phyloP scores from a whole-genome alignment of 768 basidiomycete species.

The Phanerodontia chrysosporium region DNA sequence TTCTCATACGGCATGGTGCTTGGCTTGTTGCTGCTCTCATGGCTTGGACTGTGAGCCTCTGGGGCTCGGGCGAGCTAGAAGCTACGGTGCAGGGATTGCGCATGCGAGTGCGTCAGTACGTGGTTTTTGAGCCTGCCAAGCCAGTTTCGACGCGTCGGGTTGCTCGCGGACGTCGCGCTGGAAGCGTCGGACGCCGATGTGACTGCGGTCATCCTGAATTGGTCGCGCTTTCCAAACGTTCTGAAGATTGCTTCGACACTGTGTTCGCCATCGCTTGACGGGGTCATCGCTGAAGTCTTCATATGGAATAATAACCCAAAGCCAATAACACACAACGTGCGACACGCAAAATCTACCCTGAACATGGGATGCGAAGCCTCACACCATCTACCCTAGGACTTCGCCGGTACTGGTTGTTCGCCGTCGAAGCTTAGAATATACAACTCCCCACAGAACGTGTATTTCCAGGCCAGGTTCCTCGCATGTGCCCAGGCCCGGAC shows the following conservation, averaged over 20 bases:
- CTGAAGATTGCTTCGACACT: slow-evolving; percentile 47
- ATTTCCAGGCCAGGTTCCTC: slow-evolving; percentile 59
- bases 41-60: not conserved
- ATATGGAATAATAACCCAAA: slow-evolving; percentile 64
- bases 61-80: not conserved
- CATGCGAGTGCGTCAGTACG: not conserved
- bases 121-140: not conserved
- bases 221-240: slow-evolving; percentile 64
- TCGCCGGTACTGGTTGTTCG: slow-evolving; percentile 35
- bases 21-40: not conserved
- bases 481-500: slow-evolving; percentile 51
- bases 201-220: slow-evolving; percentile 60
- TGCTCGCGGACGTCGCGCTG: slow-evolving; percentile 6
- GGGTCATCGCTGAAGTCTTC: slow-evolving; percentile 43
- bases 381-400: slow-evolving; percentile 29
- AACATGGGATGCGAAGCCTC: not conserved
- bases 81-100: not conserved
- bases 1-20: not conserved
- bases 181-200: slow-evolving; percentile 31
- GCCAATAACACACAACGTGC: slow-evolving; percentile 38
- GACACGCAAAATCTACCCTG: slow-evolving; percentile 11
- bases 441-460: slow-evolving; percentile 54
- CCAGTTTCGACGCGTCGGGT: slow-evolving; percentile 6
- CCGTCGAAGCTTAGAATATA: slow-evolving; percentile 43
- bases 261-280: slow-evolving; percentile 42